Percentiles rank a stretch among this genome's conserved stretches.
Conservation (phyloP, 129 eudicot genomes). For the Apium graveolens region DNA sequence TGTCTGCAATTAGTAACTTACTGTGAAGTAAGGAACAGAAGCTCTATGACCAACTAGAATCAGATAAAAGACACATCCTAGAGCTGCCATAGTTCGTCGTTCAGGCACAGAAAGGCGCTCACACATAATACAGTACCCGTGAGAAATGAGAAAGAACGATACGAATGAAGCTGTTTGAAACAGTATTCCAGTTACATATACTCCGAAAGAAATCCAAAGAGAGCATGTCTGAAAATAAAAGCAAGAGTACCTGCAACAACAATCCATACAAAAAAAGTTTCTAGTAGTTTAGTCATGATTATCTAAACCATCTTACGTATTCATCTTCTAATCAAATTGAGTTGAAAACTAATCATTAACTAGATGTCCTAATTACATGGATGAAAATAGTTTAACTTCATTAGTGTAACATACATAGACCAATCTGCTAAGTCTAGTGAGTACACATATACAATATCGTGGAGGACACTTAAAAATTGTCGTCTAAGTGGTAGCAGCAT, state of each 20-base stretch:
- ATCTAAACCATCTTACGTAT: too few relatives aligned
- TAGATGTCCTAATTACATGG: not conserved
- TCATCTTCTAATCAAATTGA: not conserved
- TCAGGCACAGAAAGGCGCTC: constrained; percentile 76
- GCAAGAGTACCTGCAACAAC: constrained; percentile 78
- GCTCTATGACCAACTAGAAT: constrained; percentile 90
- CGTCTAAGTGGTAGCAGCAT: not conserved
- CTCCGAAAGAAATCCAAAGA: constrained; percentile 97
- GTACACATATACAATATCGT: not conserved
- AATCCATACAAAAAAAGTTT: not conserved
- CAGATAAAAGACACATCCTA: constrained; percentile 66
- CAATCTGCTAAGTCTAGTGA: not conserved
- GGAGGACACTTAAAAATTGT: not conserved
- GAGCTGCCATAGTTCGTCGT: constrained; percentile 61
- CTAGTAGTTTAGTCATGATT: not conserved
- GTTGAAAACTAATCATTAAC: not conserved
- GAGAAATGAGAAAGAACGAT: constrained; percentile 73
- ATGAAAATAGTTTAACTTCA: not conserved
- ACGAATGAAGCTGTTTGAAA: constrained; percentile 79
- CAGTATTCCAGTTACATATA: constrained; percentile 76
- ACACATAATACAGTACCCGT: constrained; percentile 90
- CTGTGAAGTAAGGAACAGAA: constrained; percentile 89
- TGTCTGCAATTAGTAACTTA: constrained; percentile 27
- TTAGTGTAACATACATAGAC: not conserved
- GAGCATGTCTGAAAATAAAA: constrained; percentile 77